A percentile compares a stretch with the other conserved stretches of the same genome.
Evolutionary conservation across 2,329 filamentous ascomycete genomes (phyloP).

Genomic region (Cordyceps cateniannulata): DNA sequence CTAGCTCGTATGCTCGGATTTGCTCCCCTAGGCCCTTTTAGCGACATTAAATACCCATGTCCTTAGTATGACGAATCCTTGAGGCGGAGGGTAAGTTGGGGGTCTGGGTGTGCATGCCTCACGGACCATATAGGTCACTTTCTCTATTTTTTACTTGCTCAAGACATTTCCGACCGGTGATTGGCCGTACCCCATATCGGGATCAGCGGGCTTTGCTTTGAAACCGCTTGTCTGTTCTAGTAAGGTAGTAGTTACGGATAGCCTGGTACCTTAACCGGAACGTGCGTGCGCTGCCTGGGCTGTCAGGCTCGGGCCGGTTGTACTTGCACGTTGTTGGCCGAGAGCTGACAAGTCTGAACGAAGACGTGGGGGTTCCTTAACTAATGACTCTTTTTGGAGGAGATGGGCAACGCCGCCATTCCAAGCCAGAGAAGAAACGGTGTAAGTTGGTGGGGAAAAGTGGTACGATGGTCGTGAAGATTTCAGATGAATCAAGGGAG

Average conservation of each 20-base stretch:
- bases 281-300: not conserved
- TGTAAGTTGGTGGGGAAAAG: not conserved
- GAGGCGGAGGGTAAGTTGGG: not conserved
- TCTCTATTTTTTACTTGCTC: no score
- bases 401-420: no score
- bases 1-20: not conserved
- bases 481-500: not conserved
- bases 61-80: not conserved
- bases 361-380: not conserved
- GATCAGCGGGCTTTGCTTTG: not conserved
- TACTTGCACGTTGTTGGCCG: no score
- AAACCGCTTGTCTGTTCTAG: not conserved
- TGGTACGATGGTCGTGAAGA: not conserved
- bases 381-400: no score
- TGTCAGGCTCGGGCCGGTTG: not conserved
- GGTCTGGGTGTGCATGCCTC: not conserved
- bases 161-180: not conserved
- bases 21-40: not conserved
- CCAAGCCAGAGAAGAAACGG: not conserved
- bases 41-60: not conserved
- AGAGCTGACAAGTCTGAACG: not conserved
- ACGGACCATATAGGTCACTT: not conserved
- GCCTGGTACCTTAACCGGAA: not conserved
- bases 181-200: not conserved
- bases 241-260: no score